Conservation (phyloP, 139 green algal genomes). For the Parachlorella kessleri region DNA sequence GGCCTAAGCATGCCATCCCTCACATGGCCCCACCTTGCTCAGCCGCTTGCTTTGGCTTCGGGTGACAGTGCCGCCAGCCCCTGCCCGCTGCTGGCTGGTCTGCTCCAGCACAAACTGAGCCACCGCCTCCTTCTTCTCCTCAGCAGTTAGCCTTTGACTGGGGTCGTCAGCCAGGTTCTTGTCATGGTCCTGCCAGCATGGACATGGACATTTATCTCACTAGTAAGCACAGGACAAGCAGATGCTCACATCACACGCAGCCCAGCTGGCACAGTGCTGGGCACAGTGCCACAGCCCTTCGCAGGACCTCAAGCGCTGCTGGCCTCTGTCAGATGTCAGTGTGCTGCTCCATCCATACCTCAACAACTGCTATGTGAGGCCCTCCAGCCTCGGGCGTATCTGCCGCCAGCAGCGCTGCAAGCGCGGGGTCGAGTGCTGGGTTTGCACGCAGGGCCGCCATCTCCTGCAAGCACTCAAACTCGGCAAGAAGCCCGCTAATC, state of each 20-base stretch:
- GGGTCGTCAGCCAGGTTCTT: slow-evolving; percentile 38
- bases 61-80: neutral
- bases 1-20: too few species aligned
- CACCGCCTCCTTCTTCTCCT: slow-evolving; percentile 23
- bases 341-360: too few species aligned
- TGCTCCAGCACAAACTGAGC: slow-evolving; percentile 1
- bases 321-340: too few species aligned
- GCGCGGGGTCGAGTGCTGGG: neutral
- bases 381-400: too few species aligned
- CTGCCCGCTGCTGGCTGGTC: neutral
- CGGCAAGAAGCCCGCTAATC: too few species aligned
- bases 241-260: too few species aligned
- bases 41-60: neutral
- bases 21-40: slow-evolving; percentile 13
- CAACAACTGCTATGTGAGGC: too few species aligned
- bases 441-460: neutral
- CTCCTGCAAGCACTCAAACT: neutral
- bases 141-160: slow-evolving; percentile 17
- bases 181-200: slow-evolving; percentile 26
- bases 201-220: too few species aligned
- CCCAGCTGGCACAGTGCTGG: too few species aligned
- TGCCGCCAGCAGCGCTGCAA: slow-evolving; percentile 12
- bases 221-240: too few species aligned
- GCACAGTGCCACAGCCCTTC: too few species aligned
- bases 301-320: too few species aligned